phyloP scores from a whole-genome alignment of 495 filamentous ascomycete genomes.

The Penicillium lividum region DNA sequence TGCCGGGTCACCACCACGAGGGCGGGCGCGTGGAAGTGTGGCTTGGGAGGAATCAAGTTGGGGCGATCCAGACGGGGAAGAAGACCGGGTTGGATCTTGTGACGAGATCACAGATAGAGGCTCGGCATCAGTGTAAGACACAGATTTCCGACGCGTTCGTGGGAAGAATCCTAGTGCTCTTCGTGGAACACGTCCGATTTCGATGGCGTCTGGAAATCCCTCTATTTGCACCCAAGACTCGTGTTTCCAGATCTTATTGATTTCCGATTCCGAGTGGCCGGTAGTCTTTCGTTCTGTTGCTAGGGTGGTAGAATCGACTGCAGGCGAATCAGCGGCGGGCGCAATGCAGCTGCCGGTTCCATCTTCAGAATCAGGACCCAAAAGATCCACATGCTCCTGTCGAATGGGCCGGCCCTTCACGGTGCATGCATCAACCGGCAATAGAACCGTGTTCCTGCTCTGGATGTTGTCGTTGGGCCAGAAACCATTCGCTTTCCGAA shows the following conservation, averaged over 20 bases:
- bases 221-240: conserved; percentile 84
- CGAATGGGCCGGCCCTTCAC: conserved; percentile 66
- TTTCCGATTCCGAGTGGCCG: conserved; percentile 36
- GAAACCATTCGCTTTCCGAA: conserved; percentile 85
- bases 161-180: conserved; percentile 89
- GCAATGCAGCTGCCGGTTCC: conserved; percentile 44
- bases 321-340: conserved; percentile 30
- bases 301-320: conserved; percentile 23
- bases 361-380: conserved; percentile 39
- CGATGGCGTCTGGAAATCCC: conserved; percentile 65
- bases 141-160: conserved; percentile 79
- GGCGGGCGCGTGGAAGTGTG: conserved; percentile 21
- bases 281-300: conserved; percentile 21
- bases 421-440: conserved; percentile 89
- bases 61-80: conserved; percentile 37
- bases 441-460: conserved; percentile 71
- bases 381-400: conserved; percentile 34
- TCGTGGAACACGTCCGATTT: conserved; percentile 83
- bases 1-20: conserved; percentile 19
- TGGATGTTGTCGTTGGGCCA: conserved; percentile 94
- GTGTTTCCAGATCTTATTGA: conserved; percentile 71
- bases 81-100: conserved; percentile 35
- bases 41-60: conserved; percentile 28
- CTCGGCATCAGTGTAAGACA: conserved; percentile 50
- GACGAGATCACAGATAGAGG: conserved; percentile 32